Percentiles rank a stretch among this genome's conserved stretches.
phyloP scores from a whole-genome alignment of 306 rosid species.

The Quercus robur region DNA sequence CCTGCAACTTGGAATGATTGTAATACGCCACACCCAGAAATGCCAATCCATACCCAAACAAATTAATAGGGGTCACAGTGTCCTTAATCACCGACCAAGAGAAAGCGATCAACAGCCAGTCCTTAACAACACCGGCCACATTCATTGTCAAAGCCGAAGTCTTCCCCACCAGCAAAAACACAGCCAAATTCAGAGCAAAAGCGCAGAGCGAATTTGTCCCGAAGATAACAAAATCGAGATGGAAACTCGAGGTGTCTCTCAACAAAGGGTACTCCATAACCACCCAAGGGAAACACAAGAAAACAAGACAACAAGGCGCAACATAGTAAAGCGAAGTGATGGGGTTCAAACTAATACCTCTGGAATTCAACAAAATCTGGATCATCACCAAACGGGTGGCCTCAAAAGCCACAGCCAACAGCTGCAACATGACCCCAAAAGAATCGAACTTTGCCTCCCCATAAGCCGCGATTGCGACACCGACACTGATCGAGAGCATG shows the following conservation, averaged over 20 bases:
- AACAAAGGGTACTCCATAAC: conserved; percentile 68
- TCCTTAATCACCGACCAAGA: conserved; percentile 99
- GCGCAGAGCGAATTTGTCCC: conserved; percentile 85
- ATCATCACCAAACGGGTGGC: conserved; percentile 86
- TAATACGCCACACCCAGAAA: conserved; percentile 86
- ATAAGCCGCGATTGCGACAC: conserved; percentile 86
- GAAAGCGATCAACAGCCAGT: conserved; percentile 91
- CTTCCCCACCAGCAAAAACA: conserved; percentile 90
- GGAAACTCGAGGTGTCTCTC: conserved; percentile 79
- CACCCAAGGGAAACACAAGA: conserved; percentile 77
- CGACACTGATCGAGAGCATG: conserved; percentile 84
- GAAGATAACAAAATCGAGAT: conserved; percentile 55
- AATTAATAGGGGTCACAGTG: conserved; percentile 71
- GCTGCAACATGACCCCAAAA: conserved; percentile 74
- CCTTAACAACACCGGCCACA: conserved; percentile 97
- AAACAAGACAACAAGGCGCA: conserved; percentile 85
- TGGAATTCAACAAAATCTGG: conserved; percentile 75
- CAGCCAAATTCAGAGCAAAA: conserved; percentile 81
- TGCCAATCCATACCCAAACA: conserved; percentile 83
- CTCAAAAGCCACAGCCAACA: conserved; percentile 80
- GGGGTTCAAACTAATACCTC: conserved; percentile 82
- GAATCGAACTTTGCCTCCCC: conserved; percentile 81
- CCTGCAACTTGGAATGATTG: conserved; percentile 91
- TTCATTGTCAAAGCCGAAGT: conserved; percentile 98
- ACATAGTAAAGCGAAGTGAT: conserved; percentile 93